A percentile compares a stretch with the other conserved stretches of the same genome.
Conservation (phyloP, 2,329 filamentous ascomycete genomes). For the Claviceps arundinis region DNA sequence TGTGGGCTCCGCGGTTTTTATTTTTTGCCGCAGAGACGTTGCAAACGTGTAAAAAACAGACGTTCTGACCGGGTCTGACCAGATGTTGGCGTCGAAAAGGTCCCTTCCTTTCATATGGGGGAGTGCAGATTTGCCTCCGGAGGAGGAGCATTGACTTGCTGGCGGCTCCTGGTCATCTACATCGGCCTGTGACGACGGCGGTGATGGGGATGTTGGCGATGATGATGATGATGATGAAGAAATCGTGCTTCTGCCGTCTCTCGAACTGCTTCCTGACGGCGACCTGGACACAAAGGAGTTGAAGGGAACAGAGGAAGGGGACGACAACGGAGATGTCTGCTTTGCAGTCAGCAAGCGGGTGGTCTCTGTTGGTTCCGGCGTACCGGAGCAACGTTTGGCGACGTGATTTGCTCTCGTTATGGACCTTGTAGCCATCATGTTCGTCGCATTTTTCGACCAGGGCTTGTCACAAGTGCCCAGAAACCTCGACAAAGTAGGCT, state of each 20-base stretch:
- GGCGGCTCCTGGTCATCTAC: slow-evolving; percentile 23
- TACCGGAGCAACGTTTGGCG: too few relatives aligned
- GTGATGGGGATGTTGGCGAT: too few relatives aligned
- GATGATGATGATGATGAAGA: too few relatives aligned
- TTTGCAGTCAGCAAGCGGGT: too few relatives aligned
- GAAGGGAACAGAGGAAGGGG: slow-evolving; percentile 38
- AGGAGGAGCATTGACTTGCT: slow-evolving; percentile 24
- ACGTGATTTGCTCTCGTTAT: too few relatives aligned
- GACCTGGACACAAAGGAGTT: slow-evolving; percentile 33
- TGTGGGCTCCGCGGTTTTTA: slow-evolving; percentile 49
- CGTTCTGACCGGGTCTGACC: slow-evolving; percentile 53
- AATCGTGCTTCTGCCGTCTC: too few relatives aligned
- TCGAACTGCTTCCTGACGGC: slow-evolving; percentile 16
- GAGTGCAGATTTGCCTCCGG: slow-evolving; percentile 22
- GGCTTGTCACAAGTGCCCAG: too few relatives aligned
- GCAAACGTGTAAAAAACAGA: slow-evolving; percentile 63
- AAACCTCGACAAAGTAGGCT: too few relatives aligned
- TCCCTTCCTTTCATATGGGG: slow-evolving; percentile 58
- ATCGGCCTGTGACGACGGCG: slow-evolving; percentile 29
- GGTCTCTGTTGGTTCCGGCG: too few relatives aligned
- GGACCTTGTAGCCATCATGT: too few relatives aligned
- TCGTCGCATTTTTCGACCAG: too few relatives aligned
- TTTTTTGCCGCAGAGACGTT: slow-evolving; percentile 51
- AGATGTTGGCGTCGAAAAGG: slow-evolving; percentile 58
- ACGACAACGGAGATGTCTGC: slow-evolving; percentile 37